Conservation (phyloP, 192 early-diverging fungal genomes). For the Backusella sp. region DNA sequence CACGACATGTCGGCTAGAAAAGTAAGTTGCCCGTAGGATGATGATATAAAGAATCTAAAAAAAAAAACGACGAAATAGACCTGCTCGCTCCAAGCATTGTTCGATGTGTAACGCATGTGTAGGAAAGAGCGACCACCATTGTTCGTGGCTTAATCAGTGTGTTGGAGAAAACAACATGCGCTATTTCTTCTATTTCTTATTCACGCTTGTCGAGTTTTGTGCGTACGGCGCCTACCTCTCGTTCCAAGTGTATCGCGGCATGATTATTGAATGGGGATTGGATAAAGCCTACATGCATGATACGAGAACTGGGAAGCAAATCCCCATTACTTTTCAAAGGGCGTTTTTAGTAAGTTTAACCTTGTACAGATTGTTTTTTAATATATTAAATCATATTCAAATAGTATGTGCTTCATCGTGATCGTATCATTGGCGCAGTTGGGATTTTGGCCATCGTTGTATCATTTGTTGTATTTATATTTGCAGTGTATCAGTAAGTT, state of each 20-base stretch:
- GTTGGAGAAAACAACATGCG: slow-evolving; percentile 54
- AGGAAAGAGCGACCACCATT: slow-evolving; percentile 49
- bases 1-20: slow-evolving; percentile 48
- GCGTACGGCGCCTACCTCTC: slow-evolving; percentile 47
- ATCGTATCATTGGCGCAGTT: slow-evolving; percentile 48
- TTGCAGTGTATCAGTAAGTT: slow-evolving; percentile 47
- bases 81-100: slow-evolving; percentile 57
- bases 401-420: slow-evolving; percentile 50
- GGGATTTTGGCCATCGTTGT: slow-evolving; percentile 47
- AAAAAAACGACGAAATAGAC: slow-evolving; percentile 29
- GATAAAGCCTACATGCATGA: slow-evolving; percentile 23
- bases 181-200: slow-evolving; percentile 52
- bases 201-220: slow-evolving; percentile 45
- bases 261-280: slow-evolving; percentile 34
- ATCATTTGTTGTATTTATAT: slow-evolving; percentile 47
- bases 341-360: slow-evolving; percentile 42
- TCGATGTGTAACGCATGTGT: slow-evolving; percentile 55
- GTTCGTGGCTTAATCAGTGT: slow-evolving; percentile 55
- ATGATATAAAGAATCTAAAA: too few relatives aligned
- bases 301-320: slow-evolving; percentile 11
- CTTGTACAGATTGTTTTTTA: neutral
- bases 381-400: neutral
- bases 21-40: slow-evolving; percentile 46
- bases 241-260: slow-evolving; percentile 39
- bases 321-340: slow-evolving; percentile 31